Percentiles rank a stretch among this genome's conserved stretches.
Conservation (phyloP, 2,329 filamentous ascomycete species). For the Colletotrichum sublineola region DNA sequence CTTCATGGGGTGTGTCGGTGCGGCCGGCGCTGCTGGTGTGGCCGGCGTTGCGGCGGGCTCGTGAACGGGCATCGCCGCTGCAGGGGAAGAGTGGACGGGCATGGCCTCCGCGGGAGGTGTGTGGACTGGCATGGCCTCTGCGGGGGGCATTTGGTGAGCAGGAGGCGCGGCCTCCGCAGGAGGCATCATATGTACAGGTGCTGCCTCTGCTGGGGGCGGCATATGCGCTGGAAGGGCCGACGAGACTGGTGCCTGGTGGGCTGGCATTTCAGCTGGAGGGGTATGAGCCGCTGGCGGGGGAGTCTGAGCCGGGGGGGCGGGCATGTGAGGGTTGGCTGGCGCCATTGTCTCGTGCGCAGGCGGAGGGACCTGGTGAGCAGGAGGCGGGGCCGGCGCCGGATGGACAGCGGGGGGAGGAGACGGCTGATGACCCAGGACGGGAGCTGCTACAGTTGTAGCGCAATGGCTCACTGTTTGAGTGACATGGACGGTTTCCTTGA, state of each 20-base stretch:
- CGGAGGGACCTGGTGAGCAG: neutral
- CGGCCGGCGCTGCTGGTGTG: constrained; percentile 8
- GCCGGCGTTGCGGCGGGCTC: constrained; percentile 15
- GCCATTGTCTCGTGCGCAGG: constrained; percentile 6
- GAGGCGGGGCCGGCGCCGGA: neutral
- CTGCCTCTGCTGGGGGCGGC: constrained; percentile 11
- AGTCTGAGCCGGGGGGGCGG: constrained; percentile 8
- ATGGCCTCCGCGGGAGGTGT: constrained; percentile 13
- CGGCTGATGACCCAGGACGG: neutral
- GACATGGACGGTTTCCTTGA: constrained; percentile 16
- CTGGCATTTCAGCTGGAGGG: neutral
- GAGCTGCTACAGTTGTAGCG: constrained; percentile 11
- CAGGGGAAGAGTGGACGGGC: constrained; percentile 11
- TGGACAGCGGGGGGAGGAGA: constrained; percentile 23
- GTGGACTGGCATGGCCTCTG: constrained; percentile 27
- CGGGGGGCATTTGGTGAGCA: constrained; percentile 11
- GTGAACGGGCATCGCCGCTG: neutral
- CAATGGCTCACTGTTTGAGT: constrained; percentile 30
- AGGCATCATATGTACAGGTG: constrained; percentile 8
- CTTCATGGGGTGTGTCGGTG: constrained; percentile 21
- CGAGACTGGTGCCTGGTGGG: constrained; percentile 5
- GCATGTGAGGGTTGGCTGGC: neutral
- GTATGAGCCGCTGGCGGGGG: constrained; percentile 19
- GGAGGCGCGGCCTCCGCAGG: constrained; percentile 10
- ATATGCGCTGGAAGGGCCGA: constrained; percentile 4